Evolutionary conservation across 345 rosid species (phyloP), one percentile per base, ranked within the genome.

Genomic region (Salix udensis): DNA sequence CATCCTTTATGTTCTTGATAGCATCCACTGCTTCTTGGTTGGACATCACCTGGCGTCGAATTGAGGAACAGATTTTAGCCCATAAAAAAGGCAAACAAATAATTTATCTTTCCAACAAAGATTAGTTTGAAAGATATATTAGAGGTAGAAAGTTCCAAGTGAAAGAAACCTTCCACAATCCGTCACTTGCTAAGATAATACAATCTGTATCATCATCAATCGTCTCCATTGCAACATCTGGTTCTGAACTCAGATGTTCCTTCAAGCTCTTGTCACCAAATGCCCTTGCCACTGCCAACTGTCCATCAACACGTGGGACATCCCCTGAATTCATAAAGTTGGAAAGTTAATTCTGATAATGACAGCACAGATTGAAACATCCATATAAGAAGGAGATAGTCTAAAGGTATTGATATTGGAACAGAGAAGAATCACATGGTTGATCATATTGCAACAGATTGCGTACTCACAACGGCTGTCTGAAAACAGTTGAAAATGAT

Each of bases 221-320:
- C 39, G 62, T 73, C 76, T 93, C 94, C 61, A 85, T 79, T 0
- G 80, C 67, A 36, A 92, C 89, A 72, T 93, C 84, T 26, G 99
- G 99, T 72, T 96, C 96, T 42, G 97, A 92, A 79, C 97, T 93
- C 75, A 96, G 89, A 87, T 93, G 99, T 72, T 71, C 78, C 87
- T 96, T 93, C 83, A 92, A 74, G 82, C 92, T 86, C 89, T 91
- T 92, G 82, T 96, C 96, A 75, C 99, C 98, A 67, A 96, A 96
- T 68, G 98, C 97, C 78, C 98, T 93, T 34, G 95, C 92, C 86
- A 96, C 96, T 0, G 99, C 99, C 85, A 96, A 82, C 78, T 90
- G 97, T 69, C 95, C 99, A 70, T 96, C 98, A 53, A 96, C 97
- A 12, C 97, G 88, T 0, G 99, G 87, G 73, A 96, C 97, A 65